A percentile compares a stretch with the other conserved stretches of the same genome.
These are phyloP conservation scores for Leucosporidium creatinivorum DNA, from an alignment of 768 basidiomycete species.

Conservation along the genomic window DNA sequence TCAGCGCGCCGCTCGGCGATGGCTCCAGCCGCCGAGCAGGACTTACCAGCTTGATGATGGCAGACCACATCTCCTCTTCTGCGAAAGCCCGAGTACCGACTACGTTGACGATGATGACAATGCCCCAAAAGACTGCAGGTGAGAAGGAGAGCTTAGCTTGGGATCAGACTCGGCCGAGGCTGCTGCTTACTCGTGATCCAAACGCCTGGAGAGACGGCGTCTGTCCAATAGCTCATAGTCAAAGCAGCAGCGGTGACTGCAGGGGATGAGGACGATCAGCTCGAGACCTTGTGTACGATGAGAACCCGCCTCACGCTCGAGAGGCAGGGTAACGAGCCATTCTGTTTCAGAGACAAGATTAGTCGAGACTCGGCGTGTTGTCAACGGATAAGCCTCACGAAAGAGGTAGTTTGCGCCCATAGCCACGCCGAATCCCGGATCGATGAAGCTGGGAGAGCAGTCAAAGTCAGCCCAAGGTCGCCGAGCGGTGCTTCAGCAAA, in stretches of 20 bases:
- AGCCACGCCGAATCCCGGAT: slow-evolving; percentile 26
- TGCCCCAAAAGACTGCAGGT: slow-evolving; percentile 9
- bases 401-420: slow-evolving; percentile 31
- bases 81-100: slow-evolving; percentile 46
- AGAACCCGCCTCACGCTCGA: slow-evolving; percentile 51
- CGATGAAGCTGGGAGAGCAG: too few relatives aligned
- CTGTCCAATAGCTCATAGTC: slow-evolving; percentile 52
- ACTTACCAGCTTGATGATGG: slow-evolving; percentile 58
- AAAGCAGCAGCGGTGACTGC: slow-evolving; percentile 52
- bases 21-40: too few relatives aligned
- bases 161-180: too few relatives aligned
- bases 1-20: too few relatives aligned
- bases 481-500: too few relatives aligned
- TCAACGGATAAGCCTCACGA: slow-evolving; percentile 39
- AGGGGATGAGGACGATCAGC: too few relatives aligned
- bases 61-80: slow-evolving; percentile 73
- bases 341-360: too few relatives aligned
- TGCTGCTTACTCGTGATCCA: slow-evolving; percentile 24
- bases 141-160: too few relatives aligned
- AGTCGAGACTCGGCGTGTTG: too few relatives aligned
- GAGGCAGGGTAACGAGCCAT: slow-evolving; percentile 72
- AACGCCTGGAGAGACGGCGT: slow-evolving; percentile 52
- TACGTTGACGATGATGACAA: slow-evolving; percentile 52
- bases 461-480: too few relatives aligned
- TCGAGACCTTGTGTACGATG: too few relatives aligned